phyloP scores from a whole-genome alignment of 768 basidiomycete species.

The Pleurotus pulmonarius region DNA sequence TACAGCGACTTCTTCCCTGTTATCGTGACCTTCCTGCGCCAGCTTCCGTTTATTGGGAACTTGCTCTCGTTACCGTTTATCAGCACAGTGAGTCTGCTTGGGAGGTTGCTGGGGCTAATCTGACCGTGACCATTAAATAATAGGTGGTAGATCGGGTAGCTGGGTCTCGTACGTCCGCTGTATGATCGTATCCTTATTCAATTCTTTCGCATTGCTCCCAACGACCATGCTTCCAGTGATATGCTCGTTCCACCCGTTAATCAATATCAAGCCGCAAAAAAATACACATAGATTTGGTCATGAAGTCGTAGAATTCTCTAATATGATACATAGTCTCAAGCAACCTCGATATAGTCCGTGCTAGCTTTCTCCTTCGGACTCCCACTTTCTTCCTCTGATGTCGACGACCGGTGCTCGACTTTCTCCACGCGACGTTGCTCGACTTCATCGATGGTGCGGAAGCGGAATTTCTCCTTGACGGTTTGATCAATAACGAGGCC shows the following conservation, averaged over 20 bases:
- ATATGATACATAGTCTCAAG: constrained; percentile 7
- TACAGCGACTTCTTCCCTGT: constrained; percentile 98
- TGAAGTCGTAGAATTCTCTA: not conserved
- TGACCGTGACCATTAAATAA: not conserved
- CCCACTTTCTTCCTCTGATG: not conserved
- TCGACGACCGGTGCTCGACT: not conserved
- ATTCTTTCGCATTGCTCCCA: constrained; percentile 5
- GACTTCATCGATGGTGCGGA: constrained; percentile 44
- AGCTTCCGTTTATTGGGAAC: constrained; percentile 89
- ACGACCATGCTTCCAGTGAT: too few species aligned
- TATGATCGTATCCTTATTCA: constrained; percentile 33
- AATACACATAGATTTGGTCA: too few species aligned
- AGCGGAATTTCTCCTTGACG: constrained; percentile 42
- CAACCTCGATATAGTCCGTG: constrained; percentile 12
- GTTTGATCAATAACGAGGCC: constrained; percentile 53
- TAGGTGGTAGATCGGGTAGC: constrained; percentile 79
- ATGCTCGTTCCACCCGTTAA: too few species aligned
- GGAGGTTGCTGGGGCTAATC: not conserved
- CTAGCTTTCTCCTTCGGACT: constrained; percentile 13
- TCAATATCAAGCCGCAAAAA: too few species aligned
- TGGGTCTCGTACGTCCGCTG: constrained; percentile 73
- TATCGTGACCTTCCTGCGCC: constrained; percentile 92
- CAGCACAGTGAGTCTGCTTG: constrained; percentile 56
- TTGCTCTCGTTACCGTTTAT: constrained; percentile 86
- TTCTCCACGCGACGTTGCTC: constrained; percentile 14